These are phyloP conservation scores for Penicillium soppii DNA, from an alignment of 495 filamentous ascomycete genomes.

Conservation along the genomic window DNA sequence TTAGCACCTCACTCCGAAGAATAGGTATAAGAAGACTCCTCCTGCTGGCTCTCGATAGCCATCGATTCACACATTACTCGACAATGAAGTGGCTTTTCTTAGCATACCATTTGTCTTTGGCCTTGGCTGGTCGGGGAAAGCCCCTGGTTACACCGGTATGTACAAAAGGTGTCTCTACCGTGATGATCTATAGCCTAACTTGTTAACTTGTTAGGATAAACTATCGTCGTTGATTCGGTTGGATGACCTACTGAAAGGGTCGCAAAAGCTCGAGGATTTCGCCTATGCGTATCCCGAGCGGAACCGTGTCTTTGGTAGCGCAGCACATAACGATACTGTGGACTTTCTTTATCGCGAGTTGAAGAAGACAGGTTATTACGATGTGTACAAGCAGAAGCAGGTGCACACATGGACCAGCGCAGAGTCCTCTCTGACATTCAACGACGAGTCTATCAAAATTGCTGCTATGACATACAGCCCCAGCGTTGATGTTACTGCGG, in stretches of 20 bases:
- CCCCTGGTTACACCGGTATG: conserved; percentile 16
- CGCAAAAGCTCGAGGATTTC: conserved; percentile 43
- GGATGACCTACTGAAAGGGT: conserved; percentile 34
- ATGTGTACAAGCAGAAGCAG: conserved; percentile 60
- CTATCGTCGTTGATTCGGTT: conserved; percentile 17
- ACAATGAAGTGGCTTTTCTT: conserved; percentile 17
- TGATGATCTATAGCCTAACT: not conserved
- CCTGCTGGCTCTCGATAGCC: not conserved
- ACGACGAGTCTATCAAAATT: conserved; percentile 25
- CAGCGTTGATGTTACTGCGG: conserved; percentile 43
- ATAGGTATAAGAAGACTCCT: conserved; percentile 7
- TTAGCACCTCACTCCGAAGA: too few relatives aligned
- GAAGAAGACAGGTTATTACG: conserved; percentile 54
- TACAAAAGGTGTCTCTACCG: not conserved
- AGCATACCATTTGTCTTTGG: conserved; percentile 4
- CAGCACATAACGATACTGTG: conserved; percentile 63
- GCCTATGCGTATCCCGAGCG: conserved; percentile 45
- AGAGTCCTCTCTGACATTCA: conserved; percentile 25
- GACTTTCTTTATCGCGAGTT: conserved; percentile 58
- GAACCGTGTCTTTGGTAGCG: conserved; percentile 59
- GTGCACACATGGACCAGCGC: conserved; percentile 34
- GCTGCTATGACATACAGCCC: conserved; percentile 47
- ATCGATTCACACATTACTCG: not conserved
- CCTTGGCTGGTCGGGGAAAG: conserved; percentile 8
- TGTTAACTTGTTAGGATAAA: conserved; percentile 9